These are phyloP conservation scores for Ophiognomonia clavigignenti-juglandacearum DNA, from an alignment of 2,329 filamentous ascomycete genomes.

Conservation along the genomic window DNA sequence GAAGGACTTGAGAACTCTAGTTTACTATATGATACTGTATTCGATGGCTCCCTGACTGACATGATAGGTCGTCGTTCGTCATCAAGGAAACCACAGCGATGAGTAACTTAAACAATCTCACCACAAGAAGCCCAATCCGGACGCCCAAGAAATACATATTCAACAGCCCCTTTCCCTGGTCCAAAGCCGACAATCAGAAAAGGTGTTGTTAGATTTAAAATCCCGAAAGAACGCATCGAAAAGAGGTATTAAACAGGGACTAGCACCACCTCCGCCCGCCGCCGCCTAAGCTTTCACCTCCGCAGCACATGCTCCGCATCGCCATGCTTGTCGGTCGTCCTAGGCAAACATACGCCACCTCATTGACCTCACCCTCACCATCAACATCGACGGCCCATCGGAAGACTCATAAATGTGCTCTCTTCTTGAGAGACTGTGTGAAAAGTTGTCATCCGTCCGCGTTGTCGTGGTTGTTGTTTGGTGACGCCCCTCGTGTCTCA, in stretches of 20 bases:
- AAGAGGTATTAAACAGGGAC: conserved; percentile 28
- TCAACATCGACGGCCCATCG: no score
- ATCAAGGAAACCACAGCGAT: background rate
- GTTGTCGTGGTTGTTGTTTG: no score
- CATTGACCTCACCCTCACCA: background rate
- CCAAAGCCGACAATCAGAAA: conserved; percentile 10
- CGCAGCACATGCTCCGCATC: conserved; percentile 23
- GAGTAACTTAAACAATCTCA: conserved; percentile 11
- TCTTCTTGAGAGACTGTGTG: no score
- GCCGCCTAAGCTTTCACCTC: conserved; percentile 15
- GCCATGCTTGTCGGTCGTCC: conserved; percentile 15
- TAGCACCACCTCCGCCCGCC: conserved; percentile 21
- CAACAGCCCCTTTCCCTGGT: conserved; percentile 12
- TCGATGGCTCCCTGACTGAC: background rate
- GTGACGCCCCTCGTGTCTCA: background rate
- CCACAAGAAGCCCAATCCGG: conserved; percentile 8
- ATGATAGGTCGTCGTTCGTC: background rate
- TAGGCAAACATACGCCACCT: background rate
- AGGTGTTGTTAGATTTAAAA: conserved; percentile 16
- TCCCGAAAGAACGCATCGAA: conserved; percentile 21
- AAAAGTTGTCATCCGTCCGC: no score
- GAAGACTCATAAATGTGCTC: no score
- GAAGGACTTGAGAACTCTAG: background rate
- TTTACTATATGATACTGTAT: conserved; percentile 5
- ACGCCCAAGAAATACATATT: conserved; percentile 14